Evolutionary conservation across 352 stramenopile species (phyloP), one percentile per base, ranked within the genome.

Genomic region (Chloridella minuta): DNA sequence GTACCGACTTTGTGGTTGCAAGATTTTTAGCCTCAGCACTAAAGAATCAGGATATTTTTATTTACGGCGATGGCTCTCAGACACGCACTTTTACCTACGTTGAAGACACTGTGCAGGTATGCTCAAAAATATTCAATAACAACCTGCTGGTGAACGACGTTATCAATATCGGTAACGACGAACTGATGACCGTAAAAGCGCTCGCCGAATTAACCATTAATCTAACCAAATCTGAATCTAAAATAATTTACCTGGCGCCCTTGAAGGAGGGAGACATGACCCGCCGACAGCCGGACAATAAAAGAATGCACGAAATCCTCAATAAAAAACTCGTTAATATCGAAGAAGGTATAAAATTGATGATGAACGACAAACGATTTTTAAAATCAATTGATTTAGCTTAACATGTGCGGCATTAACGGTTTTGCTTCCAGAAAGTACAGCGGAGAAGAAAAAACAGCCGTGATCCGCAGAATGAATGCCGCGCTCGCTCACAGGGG

Each of bases 301-400:
- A 10, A 66, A 66, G n/a, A 66, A 66, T 66, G 40, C 10, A 66
- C 10, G 40, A 66, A n/a, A 66, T 66, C 40, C n/a, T 66, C 10
- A 66, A 66, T 66, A 66, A 66, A 66, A 66, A 66, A 66, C n/a
- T 66, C 10, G n/a, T 66, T n/a, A 66, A n/a, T n/a, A n/a, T 66
- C 10, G 40, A 66, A 66, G 40, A 66, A 66, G 40, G 40, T n/a
- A 66, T 66, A 18, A 66, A 66, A 66, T n/a, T 10, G 10, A 66
- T 66, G 40, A 66, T 66, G 40, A 66, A n/a, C 40, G 40, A 66
- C n/a, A 10, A 10, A n/a, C 40, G 40, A 10, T 66, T 66, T 66
- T 66, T 66, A 66, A 66, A 66, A 66, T 66, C 40, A 66, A 66
- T 66, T n/a, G 40, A 66, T 18, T 66, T 18, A 66, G 40, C 10